phyloP scores from a whole-genome alignment of 352 stramenopile species.

The Globisporangium ultimum region DNA sequence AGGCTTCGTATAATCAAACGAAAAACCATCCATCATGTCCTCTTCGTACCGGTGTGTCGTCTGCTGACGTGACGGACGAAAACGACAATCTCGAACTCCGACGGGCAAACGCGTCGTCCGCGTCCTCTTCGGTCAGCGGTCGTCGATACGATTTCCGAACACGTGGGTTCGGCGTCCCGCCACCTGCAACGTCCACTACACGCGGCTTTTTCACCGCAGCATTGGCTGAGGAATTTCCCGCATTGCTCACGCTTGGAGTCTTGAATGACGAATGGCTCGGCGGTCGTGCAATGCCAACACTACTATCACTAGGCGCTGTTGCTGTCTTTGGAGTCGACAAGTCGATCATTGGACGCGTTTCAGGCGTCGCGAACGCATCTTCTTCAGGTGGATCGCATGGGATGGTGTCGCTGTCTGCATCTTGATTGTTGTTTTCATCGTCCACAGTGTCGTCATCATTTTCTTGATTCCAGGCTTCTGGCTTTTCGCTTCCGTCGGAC shows the following conservation, averaged over 20 bases:
- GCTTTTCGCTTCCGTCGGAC: constrained; percentile 10
- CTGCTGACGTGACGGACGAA: constrained; percentile 49
- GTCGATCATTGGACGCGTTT: constrained; percentile 20
- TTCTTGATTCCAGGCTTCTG: constrained; percentile 16
- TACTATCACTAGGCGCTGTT: no score
- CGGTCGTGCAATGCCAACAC: background rate
- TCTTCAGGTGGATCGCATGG: constrained; percentile 18
- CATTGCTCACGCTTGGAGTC: constrained; percentile 20
- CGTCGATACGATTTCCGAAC: constrained; percentile 43
- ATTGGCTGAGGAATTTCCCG: constrained; percentile 20
- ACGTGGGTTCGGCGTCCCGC: constrained; percentile 31
- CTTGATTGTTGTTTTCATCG: constrained; percentile 21
- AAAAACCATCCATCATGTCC: background rate
- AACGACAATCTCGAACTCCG: constrained; percentile 56
- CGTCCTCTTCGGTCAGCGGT: constrained; percentile 53
- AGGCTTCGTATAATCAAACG: background rate
- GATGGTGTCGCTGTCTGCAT: constrained; percentile 5
- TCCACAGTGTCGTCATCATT: constrained; percentile 16
- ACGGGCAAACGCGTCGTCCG: constrained; percentile 52
- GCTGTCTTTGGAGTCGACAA: constrained; percentile 18
- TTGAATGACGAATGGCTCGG: constrained; percentile 27
- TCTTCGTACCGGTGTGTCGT: constrained; percentile 44
- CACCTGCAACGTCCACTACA: constrained; percentile 22
- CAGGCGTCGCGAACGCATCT: constrained; percentile 28
- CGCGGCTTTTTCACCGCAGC: constrained; percentile 50